phyloP scores from a whole-genome alignment of 2,329 filamentous ascomycete genomes.

The Camillea tinctor region DNA sequence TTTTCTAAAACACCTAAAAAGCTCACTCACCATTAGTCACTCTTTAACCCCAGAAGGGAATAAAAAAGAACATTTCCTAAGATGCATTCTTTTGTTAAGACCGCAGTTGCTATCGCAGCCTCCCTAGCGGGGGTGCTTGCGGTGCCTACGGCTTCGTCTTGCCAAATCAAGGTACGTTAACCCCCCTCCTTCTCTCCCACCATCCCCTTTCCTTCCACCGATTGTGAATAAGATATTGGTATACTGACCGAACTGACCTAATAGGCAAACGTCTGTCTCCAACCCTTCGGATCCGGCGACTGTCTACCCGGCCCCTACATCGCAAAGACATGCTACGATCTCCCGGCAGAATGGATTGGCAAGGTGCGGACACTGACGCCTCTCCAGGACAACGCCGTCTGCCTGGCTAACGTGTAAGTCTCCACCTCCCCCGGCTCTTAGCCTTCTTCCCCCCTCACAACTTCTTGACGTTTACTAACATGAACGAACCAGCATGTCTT shows the following conservation, averaged over 20 bases:
- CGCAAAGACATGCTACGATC: conserved; percentile 1
- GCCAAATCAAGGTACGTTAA: neutral
- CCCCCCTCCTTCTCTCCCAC: no score
- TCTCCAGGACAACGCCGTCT: conserved; percentile 1
- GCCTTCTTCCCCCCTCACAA: neutral
- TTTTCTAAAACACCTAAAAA: neutral
- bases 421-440: neutral
- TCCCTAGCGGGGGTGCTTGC: neutral
- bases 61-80: no score
- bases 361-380: neutral
- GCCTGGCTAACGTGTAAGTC: conserved; percentile 1
- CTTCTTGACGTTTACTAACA: neutral
- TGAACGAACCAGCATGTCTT: neutral
- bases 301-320: neutral
- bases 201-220: neutral
- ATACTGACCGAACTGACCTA: neutral
- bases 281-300: neutral
- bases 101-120: neutral
- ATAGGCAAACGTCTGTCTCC: conserved; percentile 2
- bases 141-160: neutral
- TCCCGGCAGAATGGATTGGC: neutral
- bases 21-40: neutral
- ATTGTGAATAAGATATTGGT: no score
- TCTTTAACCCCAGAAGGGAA: neutral
- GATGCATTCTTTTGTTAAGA: neutral